Conservation (phyloP, 352 stramenopile species). For the Globisporangium cylindrosporum region DNA sequence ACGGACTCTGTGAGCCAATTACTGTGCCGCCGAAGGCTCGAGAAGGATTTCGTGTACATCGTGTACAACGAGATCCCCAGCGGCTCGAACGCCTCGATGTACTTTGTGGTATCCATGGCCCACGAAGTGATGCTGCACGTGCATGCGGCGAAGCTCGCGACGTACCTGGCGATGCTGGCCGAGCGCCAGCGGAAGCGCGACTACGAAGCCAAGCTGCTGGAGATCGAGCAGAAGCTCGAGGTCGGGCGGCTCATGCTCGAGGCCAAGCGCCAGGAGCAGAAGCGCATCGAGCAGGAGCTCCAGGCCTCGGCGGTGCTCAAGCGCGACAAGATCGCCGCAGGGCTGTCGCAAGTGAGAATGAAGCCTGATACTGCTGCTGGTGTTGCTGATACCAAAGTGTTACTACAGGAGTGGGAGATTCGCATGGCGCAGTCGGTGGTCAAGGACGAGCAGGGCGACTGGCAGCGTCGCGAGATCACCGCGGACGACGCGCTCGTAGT, state of each 20-base stretch:
- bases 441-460: conserved; percentile 43
- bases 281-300: conserved; percentile 53
- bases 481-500: conserved; percentile 44
- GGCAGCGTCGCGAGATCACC: conserved; percentile 58
- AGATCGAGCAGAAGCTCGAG: conserved; percentile 72
- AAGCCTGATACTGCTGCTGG: background rate
- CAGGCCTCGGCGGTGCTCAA: conserved; percentile 30
- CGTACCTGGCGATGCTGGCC: conserved; percentile 42
- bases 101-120: conserved; percentile 47
- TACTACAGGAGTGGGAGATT: conserved; percentile 45
- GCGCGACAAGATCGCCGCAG: background rate
- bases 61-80: conserved; percentile 42
- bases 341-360: conserved; percentile 24
- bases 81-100: conserved; percentile 36
- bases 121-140: conserved; percentile 60
- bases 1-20: conserved; percentile 26
- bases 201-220: conserved; percentile 51
- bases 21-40: conserved; percentile 41
- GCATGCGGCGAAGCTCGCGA: conserved; percentile 32
- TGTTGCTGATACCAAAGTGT: background rate
- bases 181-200: conserved; percentile 40
- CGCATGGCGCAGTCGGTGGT: conserved; percentile 44
- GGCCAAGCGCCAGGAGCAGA: conserved; percentile 62
- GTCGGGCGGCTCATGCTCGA: conserved; percentile 47
- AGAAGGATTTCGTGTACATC: conserved; percentile 58